These are phyloP conservation scores for Oxalis stricta DNA, from an alignment of 441 rosid species.

Conservation along the genomic window DNA sequence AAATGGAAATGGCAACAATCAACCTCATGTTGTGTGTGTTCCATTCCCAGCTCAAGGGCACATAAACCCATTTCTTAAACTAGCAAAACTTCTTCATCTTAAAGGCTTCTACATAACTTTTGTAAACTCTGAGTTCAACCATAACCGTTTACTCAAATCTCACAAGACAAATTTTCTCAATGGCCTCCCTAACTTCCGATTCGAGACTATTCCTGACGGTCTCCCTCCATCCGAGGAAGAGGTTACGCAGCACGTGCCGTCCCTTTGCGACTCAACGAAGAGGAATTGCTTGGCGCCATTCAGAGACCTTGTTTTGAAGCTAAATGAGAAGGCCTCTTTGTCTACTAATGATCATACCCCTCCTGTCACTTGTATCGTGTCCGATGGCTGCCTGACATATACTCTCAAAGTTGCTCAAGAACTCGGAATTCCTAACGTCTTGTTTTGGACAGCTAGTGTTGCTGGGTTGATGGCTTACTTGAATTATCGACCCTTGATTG, in stretches of 20 bases:
- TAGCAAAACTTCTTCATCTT: constrained; percentile 28
- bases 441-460: constrained; percentile 26
- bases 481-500: constrained; percentile 10
- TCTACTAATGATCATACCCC: constrained; percentile 12
- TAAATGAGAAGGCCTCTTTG: background rate
- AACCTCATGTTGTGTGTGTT: constrained; percentile 20
- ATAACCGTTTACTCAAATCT: constrained; percentile 12
- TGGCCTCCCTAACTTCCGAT: constrained; percentile 10
- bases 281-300: constrained; percentile 10
- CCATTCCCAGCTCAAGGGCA: constrained; percentile 37
- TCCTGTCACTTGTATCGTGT: constrained; percentile 26
- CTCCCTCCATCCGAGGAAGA: constrained; percentile 10
- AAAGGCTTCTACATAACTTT: constrained; percentile 29
- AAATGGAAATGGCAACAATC: no score
- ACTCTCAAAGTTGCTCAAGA: constrained; percentile 27
- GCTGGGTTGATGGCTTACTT: constrained; percentile 18
- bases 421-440: constrained; percentile 19
- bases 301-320: constrained; percentile 6
- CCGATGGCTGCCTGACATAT: constrained; percentile 28
- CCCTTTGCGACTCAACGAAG: constrained; percentile 11
- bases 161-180: constrained; percentile 12
- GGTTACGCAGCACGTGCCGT: constrained; percentile 8
- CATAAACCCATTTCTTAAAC: constrained; percentile 19
- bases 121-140: constrained; percentile 33
- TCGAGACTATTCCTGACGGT: constrained; percentile 14